These are phyloP conservation scores for Ettlia oleoabundans DNA, from an alignment of 139 green algal genomes.

Conservation along the genomic window DNA sequence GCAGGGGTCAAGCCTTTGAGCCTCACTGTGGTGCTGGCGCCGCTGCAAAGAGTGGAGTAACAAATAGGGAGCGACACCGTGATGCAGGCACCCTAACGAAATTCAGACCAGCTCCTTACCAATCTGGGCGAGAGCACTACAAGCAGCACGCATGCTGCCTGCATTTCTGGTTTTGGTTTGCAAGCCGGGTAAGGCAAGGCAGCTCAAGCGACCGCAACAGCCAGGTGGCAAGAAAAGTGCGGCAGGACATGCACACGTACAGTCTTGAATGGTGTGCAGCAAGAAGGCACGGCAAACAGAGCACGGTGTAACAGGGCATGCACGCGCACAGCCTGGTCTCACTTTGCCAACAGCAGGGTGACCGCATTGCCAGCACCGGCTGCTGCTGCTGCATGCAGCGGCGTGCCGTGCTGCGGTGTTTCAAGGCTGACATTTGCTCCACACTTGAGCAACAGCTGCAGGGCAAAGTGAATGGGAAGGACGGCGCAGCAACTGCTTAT, in stretches of 20 bases:
- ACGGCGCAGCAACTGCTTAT: too few species aligned
- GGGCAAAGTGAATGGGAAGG: neutral
- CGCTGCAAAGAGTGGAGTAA: neutral
- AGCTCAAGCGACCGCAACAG: too few species aligned
- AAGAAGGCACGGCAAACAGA: neutral
- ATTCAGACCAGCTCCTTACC: too few species aligned
- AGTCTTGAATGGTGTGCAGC: neutral
- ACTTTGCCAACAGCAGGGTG: conserved; percentile 13
- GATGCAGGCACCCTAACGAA: too few species aligned
- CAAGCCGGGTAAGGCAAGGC: too few species aligned
- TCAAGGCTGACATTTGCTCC: neutral
- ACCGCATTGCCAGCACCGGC: conserved; percentile 7
- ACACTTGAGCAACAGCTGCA: conserved; percentile 13
- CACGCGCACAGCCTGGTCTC: neutral
- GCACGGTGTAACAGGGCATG: neutral
- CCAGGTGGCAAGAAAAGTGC: too few species aligned
- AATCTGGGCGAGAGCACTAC: too few species aligned
- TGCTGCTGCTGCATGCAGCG: conserved; percentile 9
- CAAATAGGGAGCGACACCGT: neutral
- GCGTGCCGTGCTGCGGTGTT: neutral
- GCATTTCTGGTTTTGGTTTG: too few species aligned
- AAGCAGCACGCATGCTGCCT: too few species aligned
- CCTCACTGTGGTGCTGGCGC: neutral
- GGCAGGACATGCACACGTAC: neutral
- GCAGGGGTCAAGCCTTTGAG: neutral